A percentile compares a stretch with the other conserved stretches of the same genome.
phyloP scores from a whole-genome alignment of 805 yeast species.

The Wickerhamomyces hampshirensis region DNA sequence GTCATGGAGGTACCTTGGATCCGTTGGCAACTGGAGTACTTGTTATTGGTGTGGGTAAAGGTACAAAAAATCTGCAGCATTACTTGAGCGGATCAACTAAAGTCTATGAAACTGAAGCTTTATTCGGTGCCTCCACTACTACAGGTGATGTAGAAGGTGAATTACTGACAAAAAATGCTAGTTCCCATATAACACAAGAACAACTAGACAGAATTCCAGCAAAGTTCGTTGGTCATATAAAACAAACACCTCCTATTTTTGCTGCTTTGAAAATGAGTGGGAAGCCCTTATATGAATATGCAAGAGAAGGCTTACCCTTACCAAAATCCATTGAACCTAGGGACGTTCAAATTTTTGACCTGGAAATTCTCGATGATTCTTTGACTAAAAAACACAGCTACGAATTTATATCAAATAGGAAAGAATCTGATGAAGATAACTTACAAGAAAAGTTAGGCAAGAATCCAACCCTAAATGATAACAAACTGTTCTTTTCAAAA shows the following conservation, averaged over 20 bases:
- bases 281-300: conserved; percentile 89
- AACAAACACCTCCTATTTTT: conserved; percentile 92
- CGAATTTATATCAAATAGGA: conserved; percentile 37
- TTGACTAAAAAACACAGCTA: conserved; percentile 54
- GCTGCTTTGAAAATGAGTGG: conserved; percentile 95
- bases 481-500: conserved; percentile 53
- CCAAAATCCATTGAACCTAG: conserved; percentile 82
- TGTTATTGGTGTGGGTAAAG: conserved; percentile 87
- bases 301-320: conserved; percentile 78
- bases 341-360: conserved; percentile 53
- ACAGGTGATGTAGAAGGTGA: conserved; percentile 94
- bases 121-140: conserved; percentile 86
- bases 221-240: conserved; percentile 74
- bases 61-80: conserved; percentile 75
- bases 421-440: conserved; percentile 47
- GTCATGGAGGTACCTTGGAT: conserved; percentile 98
- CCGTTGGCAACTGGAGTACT: conserved; percentile 94
- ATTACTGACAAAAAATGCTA: conserved; percentile 52
- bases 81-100: conserved; percentile 74
- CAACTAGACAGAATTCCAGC: conserved; percentile 43
- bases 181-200: conserved; percentile 52
- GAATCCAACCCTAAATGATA: conserved; percentile 51
- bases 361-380: conserved; percentile 51
- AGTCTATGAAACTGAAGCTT: conserved; percentile 76
- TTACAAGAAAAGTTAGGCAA: conserved; percentile 32